Evolutionary conservation across 495 filamentous ascomycete species (phyloP).

Genomic region (Elasticomyces elasticus): DNA sequence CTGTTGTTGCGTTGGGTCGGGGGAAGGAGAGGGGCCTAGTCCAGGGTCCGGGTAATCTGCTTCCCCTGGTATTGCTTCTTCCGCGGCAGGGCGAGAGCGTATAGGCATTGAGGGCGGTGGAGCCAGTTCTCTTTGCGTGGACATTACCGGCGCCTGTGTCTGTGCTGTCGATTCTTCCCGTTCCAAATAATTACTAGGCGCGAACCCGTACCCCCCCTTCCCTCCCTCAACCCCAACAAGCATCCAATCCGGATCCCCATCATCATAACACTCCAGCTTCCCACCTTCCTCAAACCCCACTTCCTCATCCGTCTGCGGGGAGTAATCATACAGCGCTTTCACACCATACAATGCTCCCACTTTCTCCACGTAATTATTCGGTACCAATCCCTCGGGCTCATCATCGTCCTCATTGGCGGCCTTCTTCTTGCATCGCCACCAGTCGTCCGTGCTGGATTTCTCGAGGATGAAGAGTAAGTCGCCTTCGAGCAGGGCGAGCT

Average conservation of each 20-base stretch:
- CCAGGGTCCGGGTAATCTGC: slow-evolving; percentile 20
- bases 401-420: slow-evolving; percentile 82
- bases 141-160: background rate
- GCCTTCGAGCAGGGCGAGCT: slow-evolving; percentile 79
- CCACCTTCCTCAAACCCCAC: slow-evolving; percentile 91
- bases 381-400: slow-evolving; percentile 85
- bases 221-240: slow-evolving; percentile 75
- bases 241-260: slow-evolving; percentile 91
- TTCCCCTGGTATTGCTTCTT: slow-evolving; percentile 21
- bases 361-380: slow-evolving; percentile 94
- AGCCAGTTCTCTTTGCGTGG: slow-evolving; percentile 18
- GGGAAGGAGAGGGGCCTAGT: slow-evolving; percentile 13
- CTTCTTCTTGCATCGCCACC: slow-evolving; percentile 99
- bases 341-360: slow-evolving; percentile 55
- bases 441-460: slow-evolving; percentile 81
- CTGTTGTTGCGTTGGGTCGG: slow-evolving; percentile 10
- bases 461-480: slow-evolving; percentile 89
- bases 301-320: slow-evolving; percentile 94
- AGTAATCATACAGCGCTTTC: slow-evolving; percentile 90
- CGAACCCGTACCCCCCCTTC: slow-evolving; percentile 85
- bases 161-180: slow-evolving; percentile 34
- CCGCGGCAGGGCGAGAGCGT: slow-evolving; percentile 13
- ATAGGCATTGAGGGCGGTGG: slow-evolving; percentile 30
- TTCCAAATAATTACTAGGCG: slow-evolving; percentile 95
- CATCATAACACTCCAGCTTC: slow-evolving; percentile 74